Conservation (phyloP, 208 protist species). For the Strigomonas culicis region DNA sequence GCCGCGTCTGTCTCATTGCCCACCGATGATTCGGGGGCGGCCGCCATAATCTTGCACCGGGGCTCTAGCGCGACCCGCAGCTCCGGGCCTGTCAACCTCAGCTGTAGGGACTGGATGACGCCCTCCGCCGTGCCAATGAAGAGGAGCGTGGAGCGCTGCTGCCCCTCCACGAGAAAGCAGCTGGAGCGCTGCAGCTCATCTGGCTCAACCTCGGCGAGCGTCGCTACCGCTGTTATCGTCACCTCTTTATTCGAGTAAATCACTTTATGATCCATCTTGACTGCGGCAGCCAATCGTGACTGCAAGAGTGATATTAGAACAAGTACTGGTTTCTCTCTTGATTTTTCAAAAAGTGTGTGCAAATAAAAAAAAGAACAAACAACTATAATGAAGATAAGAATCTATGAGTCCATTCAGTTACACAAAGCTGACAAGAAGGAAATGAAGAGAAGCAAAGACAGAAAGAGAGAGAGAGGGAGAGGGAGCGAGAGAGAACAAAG, state of each 20-base stretch:
- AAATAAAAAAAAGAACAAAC: constrained; percentile 4
- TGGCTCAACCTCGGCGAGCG: not conserved
- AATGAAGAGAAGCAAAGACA: constrained; percentile 15
- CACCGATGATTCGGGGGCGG: not conserved
- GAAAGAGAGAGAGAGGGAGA: constrained; percentile 11
- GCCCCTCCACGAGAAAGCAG: not conserved
- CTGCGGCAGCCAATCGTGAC: too few species aligned
- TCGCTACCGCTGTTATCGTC: not conserved
- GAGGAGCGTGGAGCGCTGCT: not conserved
- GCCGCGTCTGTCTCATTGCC: too few species aligned
- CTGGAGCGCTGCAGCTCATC: not conserved
- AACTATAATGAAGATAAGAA: constrained; percentile 12
- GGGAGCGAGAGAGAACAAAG: constrained; percentile 1
- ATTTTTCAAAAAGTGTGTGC: too few species aligned
- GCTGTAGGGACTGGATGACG: not conserved
- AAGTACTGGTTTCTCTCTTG: too few species aligned
- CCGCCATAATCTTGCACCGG: not conserved
- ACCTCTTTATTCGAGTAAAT: constrained; percentile 9
- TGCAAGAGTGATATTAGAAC: too few species aligned
- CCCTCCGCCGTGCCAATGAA: not conserved
- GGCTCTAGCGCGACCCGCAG: not conserved
- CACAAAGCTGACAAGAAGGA: not conserved
- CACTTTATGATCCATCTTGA: constrained; percentile 8
- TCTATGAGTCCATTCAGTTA: constrained; percentile 11
- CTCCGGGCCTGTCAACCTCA: not conserved